Conservation (phyloP, 208 protist genomes). For the Leishmania aethiopica region DNA sequence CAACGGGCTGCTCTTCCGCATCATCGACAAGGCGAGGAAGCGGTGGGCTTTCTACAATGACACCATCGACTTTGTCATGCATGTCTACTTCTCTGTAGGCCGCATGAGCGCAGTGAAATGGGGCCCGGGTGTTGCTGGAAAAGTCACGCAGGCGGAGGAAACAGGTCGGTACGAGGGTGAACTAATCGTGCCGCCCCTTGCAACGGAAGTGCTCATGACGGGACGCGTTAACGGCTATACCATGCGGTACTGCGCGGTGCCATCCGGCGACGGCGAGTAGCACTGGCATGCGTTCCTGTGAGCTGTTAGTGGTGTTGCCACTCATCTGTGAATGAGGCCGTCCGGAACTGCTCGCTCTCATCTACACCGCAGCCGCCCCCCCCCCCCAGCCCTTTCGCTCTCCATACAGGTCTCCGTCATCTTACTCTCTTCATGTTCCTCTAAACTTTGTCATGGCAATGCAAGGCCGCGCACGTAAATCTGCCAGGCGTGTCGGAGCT, state of each 20-base stretch:
- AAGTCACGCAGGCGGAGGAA: slow-evolving; percentile 15
- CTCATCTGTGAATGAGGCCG: background rate
- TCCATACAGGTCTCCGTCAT: background rate
- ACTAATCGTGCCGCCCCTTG: slow-evolving; percentile 26
- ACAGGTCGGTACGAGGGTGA: slow-evolving; percentile 24
- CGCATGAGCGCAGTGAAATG: slow-evolving; percentile 20
- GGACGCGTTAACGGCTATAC: slow-evolving; percentile 29
- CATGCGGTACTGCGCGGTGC: slow-evolving; percentile 28
- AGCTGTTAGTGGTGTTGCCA: background rate
- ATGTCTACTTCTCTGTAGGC: slow-evolving; percentile 33
- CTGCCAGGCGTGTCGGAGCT: background rate
- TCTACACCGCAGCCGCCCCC: background rate
- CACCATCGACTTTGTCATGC: slow-evolving; percentile 41
- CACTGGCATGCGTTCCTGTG: background rate
- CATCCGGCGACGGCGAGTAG: background rate
- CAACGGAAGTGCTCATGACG: slow-evolving; percentile 28
- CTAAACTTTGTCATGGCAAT: background rate
- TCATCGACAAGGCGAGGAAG: slow-evolving; percentile 37
- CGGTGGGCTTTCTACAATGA: slow-evolving; percentile 76
- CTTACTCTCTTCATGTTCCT: background rate
- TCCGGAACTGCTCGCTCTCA: background rate
- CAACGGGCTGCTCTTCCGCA: slow-evolving; percentile 62
- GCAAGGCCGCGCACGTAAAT: background rate
- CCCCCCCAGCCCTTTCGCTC: background rate
- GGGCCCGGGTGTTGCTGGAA: slow-evolving; percentile 8